Conservation (phyloP, 495 filamentous ascomycete species). For the Penicillium pulvis region DNA sequence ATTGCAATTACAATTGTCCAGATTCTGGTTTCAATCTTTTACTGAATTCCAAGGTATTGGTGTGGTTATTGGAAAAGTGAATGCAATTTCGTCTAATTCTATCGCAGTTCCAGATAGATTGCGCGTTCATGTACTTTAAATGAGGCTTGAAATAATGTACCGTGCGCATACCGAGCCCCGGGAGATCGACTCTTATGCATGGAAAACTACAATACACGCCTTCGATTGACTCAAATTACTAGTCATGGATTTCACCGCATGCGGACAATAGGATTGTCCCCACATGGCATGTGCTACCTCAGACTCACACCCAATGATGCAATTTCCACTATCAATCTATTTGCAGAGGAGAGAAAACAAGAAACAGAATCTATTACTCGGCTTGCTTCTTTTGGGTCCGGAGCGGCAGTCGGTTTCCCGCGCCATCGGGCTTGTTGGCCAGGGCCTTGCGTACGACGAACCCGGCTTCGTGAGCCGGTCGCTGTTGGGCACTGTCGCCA, state of each 20-base stretch:
- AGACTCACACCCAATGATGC: conserved; percentile 19
- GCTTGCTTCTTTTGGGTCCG: conserved; percentile 18
- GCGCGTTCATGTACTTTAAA: neutral
- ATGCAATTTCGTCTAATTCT: neutral
- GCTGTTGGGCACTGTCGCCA: conserved; percentile 47
- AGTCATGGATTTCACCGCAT: conserved; percentile 16
- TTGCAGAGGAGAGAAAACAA: conserved; percentile 12
- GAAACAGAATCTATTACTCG: neutral
- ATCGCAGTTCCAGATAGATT: conserved; percentile 2
- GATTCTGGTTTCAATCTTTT: neutral
- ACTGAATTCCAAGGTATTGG: neutral
- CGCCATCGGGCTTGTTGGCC: conserved; percentile 28
- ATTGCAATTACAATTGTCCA: neutral
- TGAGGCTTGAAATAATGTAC: neutral
- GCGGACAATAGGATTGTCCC: conserved; percentile 25
- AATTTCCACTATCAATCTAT: conserved; percentile 24
- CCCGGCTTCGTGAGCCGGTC: conserved; percentile 46
- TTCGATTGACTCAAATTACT: neutral
- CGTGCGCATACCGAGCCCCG: neutral
- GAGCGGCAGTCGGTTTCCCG: conserved; percentile 32
- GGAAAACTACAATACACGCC: neutral
- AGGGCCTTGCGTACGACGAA: conserved; percentile 41
- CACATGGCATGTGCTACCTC: conserved; percentile 16
- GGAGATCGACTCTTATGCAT: neutral
- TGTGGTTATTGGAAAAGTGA: neutral